Evolutionary conservation across 805 yeast species (phyloP), one percentile per base, ranked within the genome.

Genomic region (Saturnispora bothae): DNA sequence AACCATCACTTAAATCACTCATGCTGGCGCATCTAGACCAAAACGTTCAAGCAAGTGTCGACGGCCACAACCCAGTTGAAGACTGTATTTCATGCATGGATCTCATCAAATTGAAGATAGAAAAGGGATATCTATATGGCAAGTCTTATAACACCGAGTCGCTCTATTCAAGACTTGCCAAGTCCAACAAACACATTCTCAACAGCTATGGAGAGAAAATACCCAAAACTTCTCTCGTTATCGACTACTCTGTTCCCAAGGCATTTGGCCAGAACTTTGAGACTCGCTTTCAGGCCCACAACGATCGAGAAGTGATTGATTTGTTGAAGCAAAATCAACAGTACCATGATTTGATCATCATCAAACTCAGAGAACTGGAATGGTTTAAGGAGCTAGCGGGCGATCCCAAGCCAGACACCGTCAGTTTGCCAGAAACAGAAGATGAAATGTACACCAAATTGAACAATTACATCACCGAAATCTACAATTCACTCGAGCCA

Each of bases 1-100:
- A 77, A 51, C 89, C 95, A 2, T 71, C 94, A 0, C 65, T 89
- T 43, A 78, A 71, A 52, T 77, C 77, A 64, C 63, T 92, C n/a
- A 66, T 86, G 2, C 59, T 65, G 9, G 69, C 66, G 40, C 72
- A 67, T 52, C 59, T 88, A 28, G 58, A 65, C 15, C 59, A 69
- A 35, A 60, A 56, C 0, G 89, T 89, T 36, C 97, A 92, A 56
- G 60, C 59, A 19, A 78, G 80, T n/a, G 21, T 34, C 21, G 47
- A 42, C 3, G 95, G 94, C 1, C 97, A 89, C 57, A 82, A 88
- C 38, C 81, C 97, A 0, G 68, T 80, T 4, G 95, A 84, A 53
- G 98, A 89, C 53, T 81, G 95, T 10, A 56, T 56, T 21, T 77
- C 95, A 1, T 83, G 95, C 53, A 63, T 88, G 50, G 85, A 83